phyloP scores from a whole-genome alignment of 2,329 filamentous ascomycete genomes.

The Fusarium sp. region DNA sequence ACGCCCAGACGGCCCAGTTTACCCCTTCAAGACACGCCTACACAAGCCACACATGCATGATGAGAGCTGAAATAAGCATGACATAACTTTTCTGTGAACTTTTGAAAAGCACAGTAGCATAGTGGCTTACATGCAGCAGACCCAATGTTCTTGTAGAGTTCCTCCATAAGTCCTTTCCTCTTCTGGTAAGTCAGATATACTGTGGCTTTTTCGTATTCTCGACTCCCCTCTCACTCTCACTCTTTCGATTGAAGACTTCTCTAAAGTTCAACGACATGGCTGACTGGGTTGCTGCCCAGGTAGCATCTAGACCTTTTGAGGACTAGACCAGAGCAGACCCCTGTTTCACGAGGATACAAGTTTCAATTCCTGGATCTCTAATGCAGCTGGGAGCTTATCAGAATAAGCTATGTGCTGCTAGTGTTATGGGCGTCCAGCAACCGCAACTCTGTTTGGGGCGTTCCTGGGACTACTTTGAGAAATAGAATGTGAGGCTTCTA shows the following conservation, averaged over 20 bases:
- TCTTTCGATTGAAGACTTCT: not conserved
- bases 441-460: constrained; percentile 21
- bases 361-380: not conserved
- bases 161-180: not conserved
- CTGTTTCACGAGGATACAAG: not conserved
- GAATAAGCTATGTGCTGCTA: constrained; percentile 16
- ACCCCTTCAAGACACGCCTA: constrained; percentile 16
- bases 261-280: not conserved
- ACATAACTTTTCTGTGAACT: not conserved
- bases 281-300: constrained; percentile 5
- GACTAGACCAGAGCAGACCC: not conserved
- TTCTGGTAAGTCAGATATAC: not conserved
- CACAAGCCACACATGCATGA: constrained; percentile 21
- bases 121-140: not conserved
- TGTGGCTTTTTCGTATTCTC: constrained; percentile 20
- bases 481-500: not conserved
- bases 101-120: not conserved
- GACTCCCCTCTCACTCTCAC: not conserved
- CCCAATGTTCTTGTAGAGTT: not conserved
- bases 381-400: not conserved
- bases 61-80: constrained; percentile 7
- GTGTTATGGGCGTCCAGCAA: constrained; percentile 2
- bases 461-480: constrained; percentile 5
- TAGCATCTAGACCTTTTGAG: not conserved
- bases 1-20: constrained; percentile 22